Conservation (phyloP, 176 grass and related monocot species). For the Saccharum officinarum region DNA sequence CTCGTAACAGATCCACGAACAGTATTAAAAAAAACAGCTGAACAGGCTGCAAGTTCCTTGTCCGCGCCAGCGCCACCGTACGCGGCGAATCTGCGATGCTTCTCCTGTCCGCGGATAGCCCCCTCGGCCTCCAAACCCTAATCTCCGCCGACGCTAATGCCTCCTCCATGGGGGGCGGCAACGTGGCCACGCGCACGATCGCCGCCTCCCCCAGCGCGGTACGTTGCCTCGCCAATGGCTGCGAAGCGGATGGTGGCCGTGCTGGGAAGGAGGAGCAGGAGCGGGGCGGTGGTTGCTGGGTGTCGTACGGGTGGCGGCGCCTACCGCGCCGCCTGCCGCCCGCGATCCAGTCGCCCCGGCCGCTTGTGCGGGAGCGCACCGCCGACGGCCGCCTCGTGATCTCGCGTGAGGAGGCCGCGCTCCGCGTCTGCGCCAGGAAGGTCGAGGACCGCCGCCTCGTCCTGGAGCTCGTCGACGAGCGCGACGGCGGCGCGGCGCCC, state of each 20-base stretch:
- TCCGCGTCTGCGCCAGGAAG: slow-evolving; percentile 22
- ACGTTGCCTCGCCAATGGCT: neutral
- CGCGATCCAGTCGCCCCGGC: slow-evolving; percentile 32
- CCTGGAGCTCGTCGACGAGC: slow-evolving; percentile 29
- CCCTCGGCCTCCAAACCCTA: slow-evolving; percentile 40
- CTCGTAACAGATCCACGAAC: too few relatives aligned
- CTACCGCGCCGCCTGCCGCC: slow-evolving; percentile 42
- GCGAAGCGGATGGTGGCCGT: neutral
- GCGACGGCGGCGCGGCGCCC: neutral
- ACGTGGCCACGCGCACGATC: slow-evolving; percentile 53
- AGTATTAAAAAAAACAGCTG: too few relatives aligned
- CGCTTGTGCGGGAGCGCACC: slow-evolving; percentile 33
- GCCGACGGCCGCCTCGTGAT: slow-evolving; percentile 39
- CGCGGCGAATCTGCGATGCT: slow-evolving; percentile 35
- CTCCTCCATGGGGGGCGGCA: neutral
- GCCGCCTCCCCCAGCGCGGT: slow-evolving; percentile 39
- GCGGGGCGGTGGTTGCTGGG: slow-evolving; percentile 30
- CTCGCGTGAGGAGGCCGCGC: slow-evolving; percentile 19
- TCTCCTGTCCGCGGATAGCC: slow-evolving; percentile 34
- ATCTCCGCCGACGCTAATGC: slow-evolving; percentile 14
- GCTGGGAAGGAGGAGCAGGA: neutral
- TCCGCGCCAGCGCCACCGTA: neutral
- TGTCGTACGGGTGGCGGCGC: slow-evolving; percentile 41
- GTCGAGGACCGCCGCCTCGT: slow-evolving; percentile 35
- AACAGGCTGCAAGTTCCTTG: neutral